Conservation (phyloP, 2,329 filamentous ascomycete species). For the Colletotrichum lentis region DNA sequence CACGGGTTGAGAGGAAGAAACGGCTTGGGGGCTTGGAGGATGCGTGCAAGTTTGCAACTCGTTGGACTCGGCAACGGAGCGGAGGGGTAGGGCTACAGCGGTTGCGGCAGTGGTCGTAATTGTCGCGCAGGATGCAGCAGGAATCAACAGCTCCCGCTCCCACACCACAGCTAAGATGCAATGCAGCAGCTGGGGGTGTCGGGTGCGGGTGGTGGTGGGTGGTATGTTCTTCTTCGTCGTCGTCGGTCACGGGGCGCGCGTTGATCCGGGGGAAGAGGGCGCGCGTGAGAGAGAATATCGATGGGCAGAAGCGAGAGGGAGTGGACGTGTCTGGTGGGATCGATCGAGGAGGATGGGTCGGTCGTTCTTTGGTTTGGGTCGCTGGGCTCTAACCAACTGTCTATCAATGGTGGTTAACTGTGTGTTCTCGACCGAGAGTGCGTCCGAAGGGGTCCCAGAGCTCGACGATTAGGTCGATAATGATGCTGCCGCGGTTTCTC, state of each 20-base stretch:
- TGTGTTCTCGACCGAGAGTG: not conserved
- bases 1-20: too few species aligned
- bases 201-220: not conserved
- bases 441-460: not conserved
- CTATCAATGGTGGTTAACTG: conserved; percentile 13
- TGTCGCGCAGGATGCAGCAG: conserved; percentile 24
- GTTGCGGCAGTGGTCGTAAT: not conserved
- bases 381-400: not conserved
- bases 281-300: not conserved
- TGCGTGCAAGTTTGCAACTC: conserved; percentile 5
- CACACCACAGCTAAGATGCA: conserved; percentile 19
- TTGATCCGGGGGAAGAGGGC: conserved; percentile 19
- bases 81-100: conserved; percentile 7
- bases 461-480: not conserved
- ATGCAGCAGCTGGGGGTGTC: conserved; percentile 6
- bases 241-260: conserved; percentile 26
- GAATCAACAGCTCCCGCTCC: conserved; percentile 31
- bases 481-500: not conserved
- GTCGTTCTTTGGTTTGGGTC: not conserved
- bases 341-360: not conserved
- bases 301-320: not conserved
- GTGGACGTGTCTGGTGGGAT: not conserved
- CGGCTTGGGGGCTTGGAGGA: too few species aligned
- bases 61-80: conserved; percentile 20
- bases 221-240: not conserved